These are phyloP conservation scores for Fallopia convolvulus DNA, from an alignment of 148 eudicot species.

Conservation along the genomic window DNA sequence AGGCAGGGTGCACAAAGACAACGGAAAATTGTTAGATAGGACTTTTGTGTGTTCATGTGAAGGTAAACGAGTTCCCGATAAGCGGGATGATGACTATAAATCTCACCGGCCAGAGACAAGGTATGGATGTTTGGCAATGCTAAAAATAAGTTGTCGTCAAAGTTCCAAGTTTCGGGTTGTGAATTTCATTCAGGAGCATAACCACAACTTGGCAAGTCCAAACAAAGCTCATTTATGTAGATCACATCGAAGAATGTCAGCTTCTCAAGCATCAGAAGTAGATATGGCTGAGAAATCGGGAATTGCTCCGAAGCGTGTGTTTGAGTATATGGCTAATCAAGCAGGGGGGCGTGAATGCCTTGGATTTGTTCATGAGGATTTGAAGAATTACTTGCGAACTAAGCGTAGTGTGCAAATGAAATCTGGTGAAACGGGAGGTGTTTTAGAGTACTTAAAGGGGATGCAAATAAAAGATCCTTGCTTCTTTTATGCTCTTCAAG, in stretches of 20 bases:
- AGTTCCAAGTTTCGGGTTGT: not conserved
- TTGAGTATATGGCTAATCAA: not conserved
- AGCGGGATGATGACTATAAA: slow-evolving; percentile 31
- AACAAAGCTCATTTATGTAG: not conserved
- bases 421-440: slow-evolving; percentile 43
- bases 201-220: not conserved
- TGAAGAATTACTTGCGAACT: slow-evolving; percentile 17
- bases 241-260: not conserved
- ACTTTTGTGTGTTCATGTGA: slow-evolving; percentile 28
- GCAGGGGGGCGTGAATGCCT: slow-evolving; percentile 21
- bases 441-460: slow-evolving; percentile 43
- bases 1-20: no score
- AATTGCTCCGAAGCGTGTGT: not conserved
- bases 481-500: slow-evolving; percentile 49
- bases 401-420: slow-evolving; percentile 20
- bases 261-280: not conserved
- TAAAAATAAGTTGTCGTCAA: not conserved
- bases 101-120: not conserved
- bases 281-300: not conserved
- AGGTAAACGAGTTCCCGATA: slow-evolving; percentile 27
- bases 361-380: slow-evolving; percentile 28
- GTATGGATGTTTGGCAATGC: not conserved
- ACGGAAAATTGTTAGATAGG: slow-evolving; percentile 27
- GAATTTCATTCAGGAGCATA: not conserved
- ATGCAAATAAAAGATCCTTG: slow-evolving; percentile 44